Percentiles rank a stretch among this genome's conserved stretches.
Conservation (phyloP, 768 basidiomycete genomes). For the Tricholoma furcatifolium region DNA sequence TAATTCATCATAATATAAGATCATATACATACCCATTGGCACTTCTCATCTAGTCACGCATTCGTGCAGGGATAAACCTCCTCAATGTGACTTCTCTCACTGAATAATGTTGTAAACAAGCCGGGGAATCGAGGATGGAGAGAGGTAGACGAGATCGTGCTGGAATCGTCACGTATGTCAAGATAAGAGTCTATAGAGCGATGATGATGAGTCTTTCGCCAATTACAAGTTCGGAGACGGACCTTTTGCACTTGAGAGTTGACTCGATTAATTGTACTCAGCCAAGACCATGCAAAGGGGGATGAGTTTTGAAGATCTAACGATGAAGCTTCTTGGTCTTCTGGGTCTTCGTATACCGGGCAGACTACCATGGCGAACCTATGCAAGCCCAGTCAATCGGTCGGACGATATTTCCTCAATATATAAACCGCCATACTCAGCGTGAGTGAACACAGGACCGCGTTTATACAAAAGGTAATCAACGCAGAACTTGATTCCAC, state of each 20-base stretch:
- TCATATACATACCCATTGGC: neutral
- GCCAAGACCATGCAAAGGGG: slow-evolving; percentile 91
- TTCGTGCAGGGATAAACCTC: slow-evolving; percentile 87
- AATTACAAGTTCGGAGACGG: neutral
- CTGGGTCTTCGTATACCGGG: slow-evolving; percentile 84
- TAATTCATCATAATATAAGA: slow-evolving; percentile 6
- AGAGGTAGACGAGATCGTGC: slow-evolving; percentile 55
- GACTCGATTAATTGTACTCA: slow-evolving; percentile 95
- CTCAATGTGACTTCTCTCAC: slow-evolving; percentile 83
- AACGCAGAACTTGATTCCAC: slow-evolving; percentile 95
- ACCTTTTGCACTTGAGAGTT: slow-evolving; percentile 98
- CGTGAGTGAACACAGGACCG: slow-evolving; percentile 93
- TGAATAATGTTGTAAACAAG: slow-evolving; percentile 72
- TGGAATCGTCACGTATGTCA: slow-evolving; percentile 93
- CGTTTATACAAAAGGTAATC: slow-evolving; percentile 94
- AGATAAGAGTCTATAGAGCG: slow-evolving; percentile 75
- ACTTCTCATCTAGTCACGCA: slow-evolving; percentile 66
- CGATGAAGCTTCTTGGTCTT: slow-evolving; percentile 65
- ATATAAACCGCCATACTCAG: slow-evolving; percentile 64
- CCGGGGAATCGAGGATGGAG: slow-evolving; percentile 63
- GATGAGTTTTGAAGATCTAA: slow-evolving; percentile 62
- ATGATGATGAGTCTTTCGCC: neutral
- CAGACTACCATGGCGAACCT: slow-evolving; percentile 92
- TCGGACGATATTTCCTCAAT: neutral
- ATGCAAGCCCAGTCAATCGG: neutral